Evolutionary conservation across 2,329 filamentous ascomycete species (phyloP).

Genomic region (Neodidymelliopsis sp.): DNA sequence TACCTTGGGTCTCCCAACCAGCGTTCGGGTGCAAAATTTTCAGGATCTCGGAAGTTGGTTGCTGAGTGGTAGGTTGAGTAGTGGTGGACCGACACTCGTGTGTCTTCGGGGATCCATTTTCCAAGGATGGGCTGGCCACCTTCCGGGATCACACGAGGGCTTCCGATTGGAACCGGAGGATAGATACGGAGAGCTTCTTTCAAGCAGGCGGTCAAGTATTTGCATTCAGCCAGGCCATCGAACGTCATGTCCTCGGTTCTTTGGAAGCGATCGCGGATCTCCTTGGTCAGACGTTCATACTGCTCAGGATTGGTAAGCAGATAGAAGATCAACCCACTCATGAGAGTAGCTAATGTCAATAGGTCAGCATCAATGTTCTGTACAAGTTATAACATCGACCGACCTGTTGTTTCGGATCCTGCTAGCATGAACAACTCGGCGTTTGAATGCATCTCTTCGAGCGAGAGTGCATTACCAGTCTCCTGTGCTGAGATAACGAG

Average conservation of each 20-base stretch:
- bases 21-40: too few species aligned
- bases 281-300: not conserved
- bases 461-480: slow-evolving; percentile 10
- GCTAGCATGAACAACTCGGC: slow-evolving; percentile 38
- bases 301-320: not conserved
- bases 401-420: slow-evolving; percentile 31
- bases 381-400: not conserved
- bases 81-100: too few species aligned
- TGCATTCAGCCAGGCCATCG: not conserved
- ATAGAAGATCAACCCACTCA: not conserved
- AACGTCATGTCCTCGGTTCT: not conserved
- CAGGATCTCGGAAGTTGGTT: too few species aligned
- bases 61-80: too few species aligned
- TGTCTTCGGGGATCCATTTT: too few species aligned
- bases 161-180: too few species aligned
- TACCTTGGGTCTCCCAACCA: too few species aligned
- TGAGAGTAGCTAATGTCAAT: not conserved
- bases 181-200: too few species aligned
- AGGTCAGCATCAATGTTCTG: too few species aligned
- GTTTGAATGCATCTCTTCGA: slow-evolving; percentile 40
- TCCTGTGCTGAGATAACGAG: slow-evolving; percentile 29
- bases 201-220: too few species aligned
- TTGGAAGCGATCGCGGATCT: not conserved
- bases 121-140: too few species aligned
- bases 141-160: too few species aligned